Evolutionary conservation across 2,329 filamentous ascomycete species (phyloP), one percentile per base, ranked within the genome.

Genomic region (Hortaea sp.): DNA sequence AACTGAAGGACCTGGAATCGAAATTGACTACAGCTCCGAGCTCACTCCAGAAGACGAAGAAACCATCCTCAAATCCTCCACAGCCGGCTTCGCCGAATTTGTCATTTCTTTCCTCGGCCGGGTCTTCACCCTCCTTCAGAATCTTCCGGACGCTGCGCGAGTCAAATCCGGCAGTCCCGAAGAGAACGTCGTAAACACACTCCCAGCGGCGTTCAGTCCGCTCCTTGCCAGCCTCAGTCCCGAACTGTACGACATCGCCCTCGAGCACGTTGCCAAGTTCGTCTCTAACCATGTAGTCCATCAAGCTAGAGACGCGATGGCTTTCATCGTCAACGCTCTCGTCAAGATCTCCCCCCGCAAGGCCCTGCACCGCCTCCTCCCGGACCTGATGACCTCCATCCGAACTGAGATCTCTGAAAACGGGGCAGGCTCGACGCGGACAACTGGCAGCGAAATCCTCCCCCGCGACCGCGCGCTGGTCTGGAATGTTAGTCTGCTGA

Each of bases 361-460:
- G 69, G 88, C 92, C 0, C 73, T 98, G 43, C 92, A 89, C 62
- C 80, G 88, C 10, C 85, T 98, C 46, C 76, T 98, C 30, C 92
- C 92, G 1, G 88, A 95, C 71, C 74, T 97, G 44, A 84, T 94
- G 43, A 78, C 86, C 62, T 89, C 87, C 47, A 98, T 98, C 54
- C 85, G 89, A 51, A 94, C 88, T 50, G 92, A 98, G 66, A 98
- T 98, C 54, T 89, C 95, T 60, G 87, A 90, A 65, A 98, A 97
- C 62, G 87, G 90, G 42, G 92, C 92, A 13, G 94, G 90, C 1
- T 97, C 90, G 1, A 94, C 94, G 47, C 79, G 92, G 57, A 97
- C 88, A 47, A 94, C 87, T 46, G 92, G 92, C 13, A 86, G 85
- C 1, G 92, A 98, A 65, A 88, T 97, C 39, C 75, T 98, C 12